These are phyloP conservation scores for Backusella psychrophila DNA, from an alignment of 192 early-diverging fungal genomes.

Conservation along the genomic window DNA sequence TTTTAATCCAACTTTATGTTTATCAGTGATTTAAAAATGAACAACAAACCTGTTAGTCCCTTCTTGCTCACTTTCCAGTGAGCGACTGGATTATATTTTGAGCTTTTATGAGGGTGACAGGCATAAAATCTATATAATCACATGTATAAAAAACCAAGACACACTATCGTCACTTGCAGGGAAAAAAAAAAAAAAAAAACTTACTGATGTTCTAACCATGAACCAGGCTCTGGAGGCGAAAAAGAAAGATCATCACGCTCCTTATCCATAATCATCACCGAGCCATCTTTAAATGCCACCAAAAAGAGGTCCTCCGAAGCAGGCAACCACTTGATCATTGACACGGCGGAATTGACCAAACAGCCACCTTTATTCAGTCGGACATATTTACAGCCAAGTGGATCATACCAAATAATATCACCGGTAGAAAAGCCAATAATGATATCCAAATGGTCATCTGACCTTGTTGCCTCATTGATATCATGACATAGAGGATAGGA, in stretches of 20 bases:
- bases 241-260: constrained; percentile 73
- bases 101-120: constrained; percentile 3
- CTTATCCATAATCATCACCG: constrained; percentile 84
- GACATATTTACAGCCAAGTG: constrained; percentile 82
- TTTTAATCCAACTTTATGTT: too few relatives aligned
- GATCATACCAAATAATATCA: constrained; percentile 83
- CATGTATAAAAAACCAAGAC: background rate
- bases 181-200: too few relatives aligned
- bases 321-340: constrained; percentile 88
- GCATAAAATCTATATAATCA: constrained; percentile 14
- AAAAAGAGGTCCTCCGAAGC: constrained; percentile 84
- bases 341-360: constrained; percentile 68
- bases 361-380: constrained; percentile 80
- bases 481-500: constrained; percentile 85
- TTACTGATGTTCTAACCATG: too few relatives aligned
- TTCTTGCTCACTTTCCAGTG: constrained; percentile 30
- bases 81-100: constrained; percentile 29
- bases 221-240: too few relatives aligned
- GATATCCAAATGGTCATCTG: constrained; percentile 70
- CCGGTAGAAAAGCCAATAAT: constrained; percentile 84
- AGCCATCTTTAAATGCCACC: constrained; percentile 83
- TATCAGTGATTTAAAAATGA: background rate
- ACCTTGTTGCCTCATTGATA: constrained; percentile 72
- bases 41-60: constrained; percentile 22
- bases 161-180: background rate